Evolutionary conservation across 2,329 filamentous ascomycete genomes (phyloP).

Genomic region (Akanthomyces lecanii): DNA sequence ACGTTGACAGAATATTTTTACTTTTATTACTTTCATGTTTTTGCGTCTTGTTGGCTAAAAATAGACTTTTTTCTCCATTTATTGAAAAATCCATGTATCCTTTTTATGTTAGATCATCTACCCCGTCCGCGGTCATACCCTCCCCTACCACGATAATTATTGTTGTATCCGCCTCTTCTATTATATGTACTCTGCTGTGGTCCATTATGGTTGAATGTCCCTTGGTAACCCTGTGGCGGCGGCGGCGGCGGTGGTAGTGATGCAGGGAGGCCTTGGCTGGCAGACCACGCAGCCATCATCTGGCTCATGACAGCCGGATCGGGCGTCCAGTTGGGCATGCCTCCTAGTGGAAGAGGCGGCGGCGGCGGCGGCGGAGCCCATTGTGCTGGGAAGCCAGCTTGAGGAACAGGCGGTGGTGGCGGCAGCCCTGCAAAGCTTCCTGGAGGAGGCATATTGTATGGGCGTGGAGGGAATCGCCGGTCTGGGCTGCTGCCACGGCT

Average conservation of each 20-base stretch:
- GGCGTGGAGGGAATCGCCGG: conserved; percentile 29
- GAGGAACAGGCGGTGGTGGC: conserved; percentile 32
- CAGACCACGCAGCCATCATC: conserved; percentile 18
- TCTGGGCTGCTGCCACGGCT: conserved; percentile 26
- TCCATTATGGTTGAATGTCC: background rate
- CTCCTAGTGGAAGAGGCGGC: conserved; percentile 28
- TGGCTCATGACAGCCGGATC: conserved; percentile 17
- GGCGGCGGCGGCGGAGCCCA: conserved; percentile 39
- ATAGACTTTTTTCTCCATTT: background rate
- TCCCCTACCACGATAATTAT: conserved; percentile 24
- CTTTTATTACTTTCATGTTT: background rate
- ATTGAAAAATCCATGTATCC: background rate
- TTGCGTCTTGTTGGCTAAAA: background rate
- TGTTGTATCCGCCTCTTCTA: conserved; percentile 21
- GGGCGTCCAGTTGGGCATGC: conserved; percentile 20
- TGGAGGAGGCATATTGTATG: conserved; percentile 25
- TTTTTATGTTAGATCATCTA: conserved; percentile 17
- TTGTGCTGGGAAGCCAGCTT: conserved; percentile 36
- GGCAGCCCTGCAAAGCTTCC: conserved; percentile 22
- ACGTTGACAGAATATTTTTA: conserved; percentile 1
- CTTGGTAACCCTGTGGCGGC: background rate
- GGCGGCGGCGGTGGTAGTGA: conserved; percentile 20
- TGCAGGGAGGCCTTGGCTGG: conserved; percentile 9
- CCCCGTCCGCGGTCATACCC: conserved; percentile 32
- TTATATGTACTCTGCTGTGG: background rate